Base-by-base conservation (phyloP, 2,329 filamentous ascomycete genomes). In the Truncatella angustata region DNA sequence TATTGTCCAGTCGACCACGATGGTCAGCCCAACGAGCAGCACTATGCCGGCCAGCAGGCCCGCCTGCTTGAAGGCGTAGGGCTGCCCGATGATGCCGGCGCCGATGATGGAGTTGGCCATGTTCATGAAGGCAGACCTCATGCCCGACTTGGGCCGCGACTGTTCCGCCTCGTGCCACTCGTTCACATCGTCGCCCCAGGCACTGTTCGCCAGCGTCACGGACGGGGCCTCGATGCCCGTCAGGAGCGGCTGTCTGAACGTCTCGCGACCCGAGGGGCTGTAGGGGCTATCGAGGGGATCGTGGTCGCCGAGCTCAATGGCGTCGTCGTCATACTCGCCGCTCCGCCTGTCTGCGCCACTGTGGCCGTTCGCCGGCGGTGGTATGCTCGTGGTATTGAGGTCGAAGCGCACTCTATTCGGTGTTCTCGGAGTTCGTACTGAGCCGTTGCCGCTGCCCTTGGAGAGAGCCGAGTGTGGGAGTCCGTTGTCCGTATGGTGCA, bases 91-190 rank as follows among this genome's bases (percentile, higher is more conserved):
- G 69, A 87, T 87, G 49, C 85, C 84, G 2, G 85, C 85, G 35
- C 85, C 85, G 60, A 99, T 97, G 68, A 99, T 99, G 63, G 90
- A 95, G 75, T 99, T 99, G 57, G 94, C 93, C 94, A 99, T 99
- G 73, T 99, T 99, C 91, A 97, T 96, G 61, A 99, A 97, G 3
- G 94, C 93, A 67, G 88, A 90, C 56, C 82, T 79, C 73, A 97
- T 80, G 4, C 88, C 88, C 53, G 90, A 96, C 73, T 93, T 93
- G 43, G 93, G 91, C 52, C 92, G 80, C 36, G 65, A 64, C 51
- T 78, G 75, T 66, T 86, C 81, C 30, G 75, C 72, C 60, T 80
- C 77, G 4, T 77, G 78, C 70, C 76, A 78, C 37, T 73, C 65
- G 49, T 75, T 68, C 23, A 75, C 69, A 58, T 77, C 74, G 39